Evolutionary conservation across 306 rosid genomes (phyloP), one percentile per base, ranked within the genome.

Genomic region (Myrica gale): DNA sequence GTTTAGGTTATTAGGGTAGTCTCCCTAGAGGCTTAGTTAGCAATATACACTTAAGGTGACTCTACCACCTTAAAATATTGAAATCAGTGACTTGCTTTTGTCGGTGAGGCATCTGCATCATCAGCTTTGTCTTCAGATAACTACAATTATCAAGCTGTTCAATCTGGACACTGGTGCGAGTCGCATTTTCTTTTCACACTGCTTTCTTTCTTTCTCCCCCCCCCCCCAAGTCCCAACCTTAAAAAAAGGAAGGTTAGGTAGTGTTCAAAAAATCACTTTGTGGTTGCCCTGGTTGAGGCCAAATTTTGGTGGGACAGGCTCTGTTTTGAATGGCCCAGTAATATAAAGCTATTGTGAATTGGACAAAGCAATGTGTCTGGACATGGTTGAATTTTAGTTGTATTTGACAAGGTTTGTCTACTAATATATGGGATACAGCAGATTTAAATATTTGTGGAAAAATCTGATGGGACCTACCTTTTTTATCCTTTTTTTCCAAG

Each of bases 201-300:
- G 32, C 37, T 32, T 32, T 32, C 37, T 32, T 32, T 32, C 37
- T 32, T 32, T 32, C 37, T 32, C 3, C 37, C 37, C 37, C 37
- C 37, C 37, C 42, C 46, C 10, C 23, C 1, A 43, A 20, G n/a
- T n/a, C 46, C 54, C 26, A 75, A 44, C 11, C 3, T 48, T 20
- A 41, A 6, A 60, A 70, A 20, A 57, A 66, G 47, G 46, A 44
- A 50, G 61, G n/a, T 39, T 37, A 72, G 66, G 76, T 3, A 21
- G 47, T 53, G 53, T 72, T 57, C 53, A 7, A 81, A 72, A 78
- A 13, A 55, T n/a, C 57, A 72, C 75, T 80, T 61, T 75, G 68
- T 83, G 21, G 82, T 43, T 53, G 79, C 56, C 19, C 4, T 81
- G 42, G 78, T 76, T 74, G 60, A 42, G 48, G 69, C 71, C 87